A percentile compares a stretch with the other conserved stretches of the same genome.
Conservation (phyloP, 805 yeast genomes). For the Candida cerambycidarum region DNA sequence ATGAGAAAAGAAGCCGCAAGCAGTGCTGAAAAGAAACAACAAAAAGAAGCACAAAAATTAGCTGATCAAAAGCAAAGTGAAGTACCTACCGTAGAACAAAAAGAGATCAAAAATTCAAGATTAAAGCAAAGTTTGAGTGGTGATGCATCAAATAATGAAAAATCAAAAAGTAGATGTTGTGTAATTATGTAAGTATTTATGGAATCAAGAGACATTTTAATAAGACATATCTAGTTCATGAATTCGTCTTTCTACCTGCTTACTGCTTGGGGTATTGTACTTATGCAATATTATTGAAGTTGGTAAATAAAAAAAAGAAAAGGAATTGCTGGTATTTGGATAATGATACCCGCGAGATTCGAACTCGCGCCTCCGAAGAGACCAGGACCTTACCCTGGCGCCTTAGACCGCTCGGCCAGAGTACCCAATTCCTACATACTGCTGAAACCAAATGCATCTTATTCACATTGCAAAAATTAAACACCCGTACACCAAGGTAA, state of each 20-base stretch:
- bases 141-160: slow-evolving; percentile 12
- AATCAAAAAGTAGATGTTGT: slow-evolving; percentile 28
- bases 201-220: slow-evolving; percentile 2
- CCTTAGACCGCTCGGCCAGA: slow-evolving; percentile 48
- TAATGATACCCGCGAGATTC: slow-evolving; percentile 44
- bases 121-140: slow-evolving; percentile 16
- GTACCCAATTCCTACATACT: slow-evolving; percentile 34
- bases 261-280: no score
- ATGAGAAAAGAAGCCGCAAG: slow-evolving; percentile 66
- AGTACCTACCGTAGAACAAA: slow-evolving; percentile 10
- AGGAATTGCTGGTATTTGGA: slow-evolving; percentile 37
- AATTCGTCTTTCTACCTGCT: not conserved
- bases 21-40: slow-evolving; percentile 46
- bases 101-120: slow-evolving; percentile 12
- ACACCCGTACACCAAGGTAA: no score
- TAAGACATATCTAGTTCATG: not conserved
- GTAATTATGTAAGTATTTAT: slow-evolving; percentile 23
- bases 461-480: not conserved
- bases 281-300: no score
- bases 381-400: slow-evolving; percentile 49
- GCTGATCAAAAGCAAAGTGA: slow-evolving; percentile 18
- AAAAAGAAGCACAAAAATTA: slow-evolving; percentile 41
- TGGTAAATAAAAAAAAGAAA: slow-evolving; percentile 9
- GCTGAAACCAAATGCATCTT: not conserved
- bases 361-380: slow-evolving; percentile 48